Base-by-base conservation (phyloP, 768 basidiomycete species). In the Suillus weaverae region DNA sequence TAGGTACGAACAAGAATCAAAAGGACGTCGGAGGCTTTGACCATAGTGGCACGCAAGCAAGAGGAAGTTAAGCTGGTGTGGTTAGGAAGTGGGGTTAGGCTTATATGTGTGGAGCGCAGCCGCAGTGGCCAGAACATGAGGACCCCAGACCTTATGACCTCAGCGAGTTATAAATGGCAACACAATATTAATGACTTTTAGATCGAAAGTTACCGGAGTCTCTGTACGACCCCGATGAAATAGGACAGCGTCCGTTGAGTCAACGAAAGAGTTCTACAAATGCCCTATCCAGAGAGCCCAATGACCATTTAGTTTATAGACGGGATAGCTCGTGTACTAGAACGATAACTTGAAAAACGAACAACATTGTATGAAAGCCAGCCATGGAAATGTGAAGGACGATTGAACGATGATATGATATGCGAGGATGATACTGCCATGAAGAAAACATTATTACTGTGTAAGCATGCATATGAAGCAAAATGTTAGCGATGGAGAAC, bases 21-120 rank as follows among this genome's bases (percentile, higher is more conserved):
- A 61, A 90, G 74, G 71, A 94, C 81, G 79, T 95, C 92, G 32
- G 91, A 91, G 22, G 84, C 80, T 74, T 81, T 85, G 68, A 83
- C 76, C 80, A 83, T 83, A 67, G 22, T 60, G 18, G 57, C 26
- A 30, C 18, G 26, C 38, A 36, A 55, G 36, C 1, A 32, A 30
- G 38, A 41, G 18, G n/a, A n/a, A n/a, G 57, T 59, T 18, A 16
- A 10, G 26, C 5, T 57, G 36, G 22, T 22, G 36, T 30, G 5
- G 38, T 57, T 39, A 30, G 38, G 16, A 59, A 59, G 26, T 59
- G 38, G 16, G 10, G 54, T 22, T 26, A 55, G 36, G 38, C 38
- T 59, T 59, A 59, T 59, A 41, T 59, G 2, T 9, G 38, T 7
- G 38, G 7, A 9, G 57, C 57, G 57, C 57, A 41, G 57, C 39